These are phyloP conservation scores for Microcyclosporella mali DNA, from an alignment of 2,329 filamentous ascomycete species.

Conservation along the genomic window DNA sequence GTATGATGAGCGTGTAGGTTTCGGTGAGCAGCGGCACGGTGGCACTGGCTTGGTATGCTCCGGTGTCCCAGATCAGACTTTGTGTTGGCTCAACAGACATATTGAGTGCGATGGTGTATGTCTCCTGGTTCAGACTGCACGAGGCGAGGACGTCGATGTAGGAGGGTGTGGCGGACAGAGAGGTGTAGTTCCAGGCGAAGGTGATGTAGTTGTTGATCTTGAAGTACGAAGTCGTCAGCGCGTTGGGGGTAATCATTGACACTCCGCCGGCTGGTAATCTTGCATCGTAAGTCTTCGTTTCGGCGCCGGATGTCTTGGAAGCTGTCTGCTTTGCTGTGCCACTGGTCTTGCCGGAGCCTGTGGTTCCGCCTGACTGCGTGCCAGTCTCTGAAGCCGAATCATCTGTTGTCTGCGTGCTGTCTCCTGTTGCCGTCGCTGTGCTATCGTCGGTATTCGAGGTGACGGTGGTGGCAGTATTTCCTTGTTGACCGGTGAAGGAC, in stretches of 20 bases:
- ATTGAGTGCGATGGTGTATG: conserved; percentile 58
- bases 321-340: conserved; percentile 19
- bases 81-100: conserved; percentile 42
- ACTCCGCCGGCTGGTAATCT: conserved; percentile 54
- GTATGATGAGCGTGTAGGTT: conserved; percentile 58
- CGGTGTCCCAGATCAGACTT: conserved; percentile 56
- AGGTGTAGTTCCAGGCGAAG: conserved; percentile 65
- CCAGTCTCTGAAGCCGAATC: conserved; percentile 3
- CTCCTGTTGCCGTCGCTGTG: conserved; percentile 14
- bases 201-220: conserved; percentile 59
- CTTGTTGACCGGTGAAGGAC: conserved; percentile 17
- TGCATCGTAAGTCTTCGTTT: conserved; percentile 43
- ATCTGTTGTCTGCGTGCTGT: conserved; percentile 11
- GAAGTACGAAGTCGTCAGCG: conserved; percentile 51
- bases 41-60: conserved; percentile 44
- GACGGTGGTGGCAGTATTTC: conserved; percentile 24
- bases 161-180: conserved; percentile 52
- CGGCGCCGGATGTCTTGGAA: conserved; percentile 10
- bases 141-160: conserved; percentile 57
- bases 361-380: conserved; percentile 9
- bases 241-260: conserved; percentile 55
- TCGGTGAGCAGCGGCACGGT: conserved; percentile 50
- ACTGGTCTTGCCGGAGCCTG: conserved; percentile 15
- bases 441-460: conserved; percentile 13
- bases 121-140: conserved; percentile 52